These are phyloP conservation scores for Mortierella sp. DNA, from an alignment of 371 early-diverging fungal species.

Conservation along the genomic window DNA sequence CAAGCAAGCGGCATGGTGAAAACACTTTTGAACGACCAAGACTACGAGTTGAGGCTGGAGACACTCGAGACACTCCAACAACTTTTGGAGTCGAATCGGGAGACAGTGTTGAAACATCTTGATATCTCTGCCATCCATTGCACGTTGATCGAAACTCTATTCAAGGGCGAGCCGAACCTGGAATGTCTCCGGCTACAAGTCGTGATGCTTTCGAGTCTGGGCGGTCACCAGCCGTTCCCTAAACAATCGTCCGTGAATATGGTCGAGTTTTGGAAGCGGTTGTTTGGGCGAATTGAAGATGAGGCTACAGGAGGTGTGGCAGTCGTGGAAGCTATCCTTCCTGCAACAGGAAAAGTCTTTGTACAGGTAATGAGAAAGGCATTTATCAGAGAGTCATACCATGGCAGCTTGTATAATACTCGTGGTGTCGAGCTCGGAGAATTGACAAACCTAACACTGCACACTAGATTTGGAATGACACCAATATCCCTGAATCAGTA, in stretches of 20 bases:
- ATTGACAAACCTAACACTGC: too few relatives aligned
- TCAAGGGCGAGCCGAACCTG: slow-evolving; percentile 60
- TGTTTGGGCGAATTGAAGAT: slow-evolving; percentile 43
- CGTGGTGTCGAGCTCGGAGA: too few relatives aligned
- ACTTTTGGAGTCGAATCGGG: slow-evolving; percentile 29
- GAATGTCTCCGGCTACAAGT: slow-evolving; percentile 65
- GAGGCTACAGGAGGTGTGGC: slow-evolving; percentile 45
- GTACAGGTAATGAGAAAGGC: slow-evolving; percentile 51
- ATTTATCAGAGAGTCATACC: too few relatives aligned
- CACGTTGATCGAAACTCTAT: slow-evolving; percentile 60
- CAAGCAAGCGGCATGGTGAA: slow-evolving; percentile 42
- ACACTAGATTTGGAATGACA: slow-evolving; percentile 49
- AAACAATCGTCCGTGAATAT: slow-evolving; percentile 31
- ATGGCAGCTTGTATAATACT: too few relatives aligned
- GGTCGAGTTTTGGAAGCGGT: slow-evolving; percentile 51
- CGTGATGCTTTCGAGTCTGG: slow-evolving; percentile 53
- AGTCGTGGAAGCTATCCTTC: slow-evolving; percentile 50
- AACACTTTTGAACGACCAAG: slow-evolving; percentile 53
- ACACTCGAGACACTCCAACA: slow-evolving; percentile 58
- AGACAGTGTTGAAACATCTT: slow-evolving; percentile 31
- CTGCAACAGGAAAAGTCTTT: slow-evolving; percentile 49
- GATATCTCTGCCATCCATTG: slow-evolving; percentile 42
- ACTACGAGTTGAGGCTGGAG: slow-evolving; percentile 73
- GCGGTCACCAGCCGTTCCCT: slow-evolving; percentile 54
- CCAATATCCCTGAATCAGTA: slow-evolving; percentile 18